Percentiles rank a stretch among this genome's conserved stretches.
Conservation (phyloP, 2,329 filamentous ascomycete genomes). For the Trichoderma pleuroti region DNA sequence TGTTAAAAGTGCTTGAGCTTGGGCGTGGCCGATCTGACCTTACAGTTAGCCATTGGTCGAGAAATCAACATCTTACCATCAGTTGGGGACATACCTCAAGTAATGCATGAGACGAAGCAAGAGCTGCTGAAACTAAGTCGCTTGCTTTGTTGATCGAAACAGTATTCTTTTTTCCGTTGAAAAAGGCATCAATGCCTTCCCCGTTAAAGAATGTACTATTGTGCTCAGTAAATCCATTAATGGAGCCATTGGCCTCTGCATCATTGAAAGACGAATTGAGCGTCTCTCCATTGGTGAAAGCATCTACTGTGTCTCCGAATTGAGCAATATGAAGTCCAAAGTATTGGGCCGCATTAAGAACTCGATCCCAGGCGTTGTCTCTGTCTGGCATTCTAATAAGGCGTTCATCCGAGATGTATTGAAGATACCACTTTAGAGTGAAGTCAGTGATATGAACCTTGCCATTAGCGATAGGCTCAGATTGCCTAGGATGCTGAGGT, state of each 20-base stretch:
- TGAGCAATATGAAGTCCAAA: slow-evolving; percentile 39
- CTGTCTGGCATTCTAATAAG: slow-evolving; percentile 40
- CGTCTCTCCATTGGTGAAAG: slow-evolving; percentile 23
- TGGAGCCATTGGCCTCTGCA: neutral
- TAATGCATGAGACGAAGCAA: slow-evolving; percentile 38
- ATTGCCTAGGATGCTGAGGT: neutral
- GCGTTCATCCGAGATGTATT: slow-evolving; percentile 38
- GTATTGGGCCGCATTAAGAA: slow-evolving; percentile 40
- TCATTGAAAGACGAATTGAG: neutral
- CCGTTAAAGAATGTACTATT: neutral
- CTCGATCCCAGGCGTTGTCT: slow-evolving; percentile 41
- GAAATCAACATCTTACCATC: neutral
- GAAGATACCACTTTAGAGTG: slow-evolving; percentile 28
- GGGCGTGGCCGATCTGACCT: slow-evolving; percentile 36
- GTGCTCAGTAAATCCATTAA: neutral
- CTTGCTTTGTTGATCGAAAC: neutral
- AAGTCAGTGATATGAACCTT: neutral
- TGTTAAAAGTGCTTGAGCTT: slow-evolving; percentile 37
- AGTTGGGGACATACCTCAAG: slow-evolving; percentile 33
- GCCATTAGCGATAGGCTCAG: neutral
- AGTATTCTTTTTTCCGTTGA: neutral
- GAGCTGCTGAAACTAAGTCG: slow-evolving; percentile 29
- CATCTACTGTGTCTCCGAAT: slow-evolving; percentile 34
- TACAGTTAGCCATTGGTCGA: neutral
- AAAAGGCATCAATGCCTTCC: neutral